A percentile compares a stretch with the other conserved stretches of the same genome.
phyloP scores from a whole-genome alignment of 306 rosid genomes.

The Phaseolus lunatus region DNA sequence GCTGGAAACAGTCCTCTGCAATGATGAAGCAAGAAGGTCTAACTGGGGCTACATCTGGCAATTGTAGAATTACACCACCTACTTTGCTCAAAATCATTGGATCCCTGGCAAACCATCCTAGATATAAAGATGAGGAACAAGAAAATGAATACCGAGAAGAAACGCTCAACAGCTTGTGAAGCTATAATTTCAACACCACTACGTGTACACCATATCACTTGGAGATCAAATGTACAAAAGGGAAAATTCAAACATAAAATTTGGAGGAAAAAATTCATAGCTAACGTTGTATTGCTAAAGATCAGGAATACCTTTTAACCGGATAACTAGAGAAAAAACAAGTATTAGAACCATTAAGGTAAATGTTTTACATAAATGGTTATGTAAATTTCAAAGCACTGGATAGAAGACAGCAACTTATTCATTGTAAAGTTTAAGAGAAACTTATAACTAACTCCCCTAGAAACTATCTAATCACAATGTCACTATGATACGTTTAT shows the following conservation, averaged over 20 bases:
- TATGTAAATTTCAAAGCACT: background rate
- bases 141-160: constrained; percentile 26
- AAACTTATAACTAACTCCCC: constrained; percentile 1
- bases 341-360: constrained; percentile 1
- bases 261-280: background rate
- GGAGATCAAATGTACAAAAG: constrained; percentile 2
- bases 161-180: constrained; percentile 9
- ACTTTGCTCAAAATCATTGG: constrained; percentile 67
- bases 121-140: constrained; percentile 48
- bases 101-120: constrained; percentile 98
- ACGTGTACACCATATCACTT: background rate
- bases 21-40: constrained; percentile 65
- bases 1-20: constrained; percentile 88
- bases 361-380: background rate
- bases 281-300: constrained; percentile 3
- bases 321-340: constrained; percentile 9
- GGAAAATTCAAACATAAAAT: constrained; percentile 6
- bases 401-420: background rate
- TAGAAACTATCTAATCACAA: background rate
- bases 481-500: background rate
- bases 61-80: constrained; percentile 66
- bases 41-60: constrained; percentile 51
- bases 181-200: constrained; percentile 20
- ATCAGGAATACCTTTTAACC: constrained; percentile 4
- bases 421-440: background rate